Base-by-base conservation (phyloP, 495 filamentous ascomycete genomes). In the Opeltia flavorubescens region DNA sequence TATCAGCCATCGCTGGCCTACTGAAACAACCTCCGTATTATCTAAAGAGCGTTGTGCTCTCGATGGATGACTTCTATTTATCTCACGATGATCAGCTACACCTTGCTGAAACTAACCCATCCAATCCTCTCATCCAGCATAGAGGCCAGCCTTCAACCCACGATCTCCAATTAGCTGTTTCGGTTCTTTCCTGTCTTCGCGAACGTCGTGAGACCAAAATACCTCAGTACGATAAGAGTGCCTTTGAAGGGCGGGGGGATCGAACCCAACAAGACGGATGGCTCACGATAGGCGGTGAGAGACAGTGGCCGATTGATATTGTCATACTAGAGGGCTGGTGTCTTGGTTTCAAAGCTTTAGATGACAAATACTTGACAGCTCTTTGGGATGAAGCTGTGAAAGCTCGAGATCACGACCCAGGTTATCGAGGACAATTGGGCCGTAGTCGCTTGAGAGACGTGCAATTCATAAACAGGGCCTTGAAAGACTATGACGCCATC, bases 311-410 rank as follows among this genome's bases (percentile, higher is more conserved):
- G 30, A 63, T 84, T 23, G 67, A 78, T 47, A 57, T 70, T 15
- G 69, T 95, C 1, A 75, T 96, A 36, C 80, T 96, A 47, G 89
- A 96, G 58, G 89, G 89, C 13, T 96, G 89, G 89, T 72, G 84
- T 62, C 81, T 94, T 27, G 89, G 88, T 1, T 95, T 96, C 64
- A 75, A 81, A 13, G 54, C 79, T 3, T 69, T 88, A 43, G 56
- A 65, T 45, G 67, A 76, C 11, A 44, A 61, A 1, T 66, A 66
- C n/a, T 49, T 89, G 26, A 66, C 71, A 47, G 54, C 50, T 44
- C 72, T 69, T 36, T 87, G 81, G 78, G 62, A 72, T 40, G 56
- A 52, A 20, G 72, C 77, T 3, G 71, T 68, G 33, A 43, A 75
- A 64, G 49, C 63, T 66, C 29, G 29, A 17, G 21, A 12, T 13